Percentiles rank a stretch among this genome's conserved stretches.
Evolutionary conservation across 768 basidiomycete species (phyloP).

Genomic region (Pleurotus giganteus): DNA sequence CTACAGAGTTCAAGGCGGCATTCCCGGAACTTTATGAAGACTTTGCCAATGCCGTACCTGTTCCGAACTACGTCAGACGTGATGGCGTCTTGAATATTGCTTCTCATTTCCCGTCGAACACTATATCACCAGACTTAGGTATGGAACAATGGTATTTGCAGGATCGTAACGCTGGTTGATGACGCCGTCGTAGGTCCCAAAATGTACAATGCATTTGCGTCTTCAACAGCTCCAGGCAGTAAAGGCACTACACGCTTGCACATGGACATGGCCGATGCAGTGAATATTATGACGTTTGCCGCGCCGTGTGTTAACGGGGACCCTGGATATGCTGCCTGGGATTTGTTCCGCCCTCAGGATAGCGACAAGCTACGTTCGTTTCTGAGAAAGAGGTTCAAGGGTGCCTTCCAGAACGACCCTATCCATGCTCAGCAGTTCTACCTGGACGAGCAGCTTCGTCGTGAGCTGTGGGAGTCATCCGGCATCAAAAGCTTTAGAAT

Average conservation of each 20-base stretch:
- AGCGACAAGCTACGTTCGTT: slow-evolving; percentile 76
- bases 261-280: slow-evolving; percentile 93
- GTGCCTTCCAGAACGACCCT: slow-evolving; percentile 65
- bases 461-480: slow-evolving; percentile 61
- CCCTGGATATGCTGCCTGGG: slow-evolving; percentile 87
- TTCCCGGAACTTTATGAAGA: slow-evolving; percentile 88
- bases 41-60: slow-evolving; percentile 79
- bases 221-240: slow-evolving; percentile 60
- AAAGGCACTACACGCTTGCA: slow-evolving; percentile 88
- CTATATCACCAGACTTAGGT: slow-evolving; percentile 80
- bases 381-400: slow-evolving; percentile 60
- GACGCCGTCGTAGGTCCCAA: slow-evolving; percentile 68
- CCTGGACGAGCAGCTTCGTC: slow-evolving; percentile 65
- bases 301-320: slow-evolving; percentile 52
- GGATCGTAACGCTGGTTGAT: neutral
- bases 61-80: slow-evolving; percentile 86
- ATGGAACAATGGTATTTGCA: slow-evolving; percentile 23
- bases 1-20: slow-evolving; percentile 76
- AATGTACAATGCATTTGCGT: slow-evolving; percentile 91
- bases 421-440: slow-evolving; percentile 92
- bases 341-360: slow-evolving; percentile 82
- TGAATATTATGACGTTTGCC: slow-evolving; percentile 88
- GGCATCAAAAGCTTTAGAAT: slow-evolving; percentile 80
- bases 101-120: slow-evolving; percentile 83
- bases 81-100: slow-evolving; percentile 89